Evolutionary conservation across 176 grass and related monocot genomes (phyloP), one percentile per base, ranked within the genome.

Genomic region (Chrysopogon serrulatus): DNA sequence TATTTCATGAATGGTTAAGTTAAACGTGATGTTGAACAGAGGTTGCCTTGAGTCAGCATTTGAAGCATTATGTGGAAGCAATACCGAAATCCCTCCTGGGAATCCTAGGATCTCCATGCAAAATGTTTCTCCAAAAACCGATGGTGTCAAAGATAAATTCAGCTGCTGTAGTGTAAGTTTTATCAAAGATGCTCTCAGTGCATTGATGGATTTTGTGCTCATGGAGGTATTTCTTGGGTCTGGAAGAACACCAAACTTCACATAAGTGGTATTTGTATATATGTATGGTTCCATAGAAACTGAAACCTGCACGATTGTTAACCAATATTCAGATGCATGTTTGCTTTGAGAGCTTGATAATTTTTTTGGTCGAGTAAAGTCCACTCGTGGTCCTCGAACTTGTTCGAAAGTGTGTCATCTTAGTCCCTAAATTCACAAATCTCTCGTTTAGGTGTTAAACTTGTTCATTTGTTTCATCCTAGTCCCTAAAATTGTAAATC

Each of bases 21-120:
- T 61, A 36, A 90, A 43, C 5, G 75, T 87, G 7, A 87, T 11
- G 40, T 74, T 79, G 80, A 90, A 90, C 33, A 87, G 28, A 81
- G 60, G 68, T 8, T 35, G 37, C 28, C 23, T 61, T 15, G 6
- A 23, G 15, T 79, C 60, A 49, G 24, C 0, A 42, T 39, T 44
- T 42, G 41, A 48, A 36, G 68, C 56, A 73, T 16, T 66, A 7
- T 28, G 80, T 27, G 75, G 84, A 86, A 65, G 61, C 34, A 48
- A 34, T 68, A 90, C 35, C 23, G 89, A 87, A 63, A 87, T 87
- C 80, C 89, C 89, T 90, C 84, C 89, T 51, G 89, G 89, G 74
- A 90, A 90, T 23, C 80, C 75, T 51, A 90, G 51, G 16, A 90
- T 67, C 75, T 90, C 84, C 68, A 84, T 68, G 61, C 89, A 87